Evolutionary conservation across 2,329 filamentous ascomycete genomes (phyloP).

Genomic region (Penicillium brasilianum): DNA sequence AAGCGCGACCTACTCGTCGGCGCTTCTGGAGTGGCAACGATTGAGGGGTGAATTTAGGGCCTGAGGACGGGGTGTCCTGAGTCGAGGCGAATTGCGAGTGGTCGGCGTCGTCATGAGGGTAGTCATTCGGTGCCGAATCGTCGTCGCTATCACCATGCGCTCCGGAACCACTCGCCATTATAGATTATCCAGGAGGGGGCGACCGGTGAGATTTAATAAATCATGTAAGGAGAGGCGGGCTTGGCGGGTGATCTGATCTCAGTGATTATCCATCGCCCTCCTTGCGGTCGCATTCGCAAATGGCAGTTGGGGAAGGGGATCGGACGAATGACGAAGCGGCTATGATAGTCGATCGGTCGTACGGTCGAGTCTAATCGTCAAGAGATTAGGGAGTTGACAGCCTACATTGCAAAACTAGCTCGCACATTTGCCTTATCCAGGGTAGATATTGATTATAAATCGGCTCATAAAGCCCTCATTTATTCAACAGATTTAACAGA

Average conservation of each 20-base stretch:
- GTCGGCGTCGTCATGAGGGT: constrained; percentile 24
- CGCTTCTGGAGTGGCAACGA: constrained; percentile 71
- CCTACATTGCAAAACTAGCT: too few relatives aligned
- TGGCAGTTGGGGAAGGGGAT: background rate
- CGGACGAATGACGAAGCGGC: background rate
- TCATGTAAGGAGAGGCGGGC: constrained; percentile 30
- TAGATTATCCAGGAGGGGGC: constrained; percentile 12
- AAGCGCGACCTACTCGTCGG: constrained; percentile 77
- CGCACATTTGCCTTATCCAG: too few relatives aligned
- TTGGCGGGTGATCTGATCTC: constrained; percentile 28
- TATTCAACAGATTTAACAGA: too few relatives aligned
- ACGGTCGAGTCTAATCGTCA: background rate
- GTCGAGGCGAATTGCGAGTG: constrained; percentile 27
- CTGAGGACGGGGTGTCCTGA: constrained; percentile 34
- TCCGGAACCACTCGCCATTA: constrained; percentile 34
- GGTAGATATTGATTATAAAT: too few relatives aligned
- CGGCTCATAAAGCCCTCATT: too few relatives aligned
- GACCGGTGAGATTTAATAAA: constrained; percentile 19
- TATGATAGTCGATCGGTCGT: background rate
- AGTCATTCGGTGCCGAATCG: constrained; percentile 31
- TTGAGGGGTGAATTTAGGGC: constrained; percentile 37
- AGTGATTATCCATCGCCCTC: constrained; percentile 25
- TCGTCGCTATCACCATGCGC: constrained; percentile 39
- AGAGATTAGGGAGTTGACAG: background rate
- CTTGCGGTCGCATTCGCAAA: constrained; percentile 22